Conservation (phyloP, 1,284 basidiomycete species). For the Pseudozyma flocculosa region DNA sequence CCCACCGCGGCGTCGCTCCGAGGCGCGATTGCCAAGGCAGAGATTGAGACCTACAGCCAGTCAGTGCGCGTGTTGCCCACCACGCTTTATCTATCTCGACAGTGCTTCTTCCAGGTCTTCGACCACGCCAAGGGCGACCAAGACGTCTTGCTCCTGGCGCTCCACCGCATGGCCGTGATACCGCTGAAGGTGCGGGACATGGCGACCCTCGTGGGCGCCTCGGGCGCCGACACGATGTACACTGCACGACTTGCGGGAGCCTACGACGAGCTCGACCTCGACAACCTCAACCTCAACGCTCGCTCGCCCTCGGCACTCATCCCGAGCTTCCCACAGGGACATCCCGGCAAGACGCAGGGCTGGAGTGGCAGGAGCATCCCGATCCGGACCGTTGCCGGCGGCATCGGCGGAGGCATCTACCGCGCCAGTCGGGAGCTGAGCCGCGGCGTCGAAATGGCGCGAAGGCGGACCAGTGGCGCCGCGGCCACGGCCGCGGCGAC, state of each 20-base stretch:
- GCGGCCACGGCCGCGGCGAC: no score
- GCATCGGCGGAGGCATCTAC: constrained; percentile 31
- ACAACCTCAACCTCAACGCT: constrained; percentile 6
- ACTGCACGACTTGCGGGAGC: constrained; percentile 23
- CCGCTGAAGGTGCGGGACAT: constrained; percentile 24
- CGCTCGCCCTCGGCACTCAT: constrained; percentile 22
- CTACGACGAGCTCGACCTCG: constrained; percentile 20
- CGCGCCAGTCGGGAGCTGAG: constrained; percentile 32
- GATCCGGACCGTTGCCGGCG: constrained; percentile 34
- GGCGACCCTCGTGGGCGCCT: constrained; percentile 14
- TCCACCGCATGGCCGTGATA: constrained; percentile 1
- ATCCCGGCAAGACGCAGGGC: constrained; percentile 19
- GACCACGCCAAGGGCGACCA: background rate
- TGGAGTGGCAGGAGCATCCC: constrained; percentile 32
- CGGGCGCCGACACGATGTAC: constrained; percentile 9
- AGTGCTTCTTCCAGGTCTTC: constrained; percentile 22
- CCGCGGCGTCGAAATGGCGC: constrained; percentile 29
- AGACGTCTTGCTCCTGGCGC: constrained; percentile 9
- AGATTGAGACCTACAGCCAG: constrained; percentile 38
- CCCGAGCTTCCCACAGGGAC: constrained; percentile 35
- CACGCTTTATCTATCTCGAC: constrained; percentile 29
- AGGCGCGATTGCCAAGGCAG: constrained; percentile 21
- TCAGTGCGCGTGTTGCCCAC: constrained; percentile 22
- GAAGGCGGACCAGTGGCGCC: constrained; percentile 16
- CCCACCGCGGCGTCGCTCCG: no score